A percentile compares a stretch with the other conserved stretches of the same genome.
These are phyloP conservation scores for Fusarium decemcellulare DNA, from an alignment of 2,329 filamentous ascomycete species.

Conservation along the genomic window DNA sequence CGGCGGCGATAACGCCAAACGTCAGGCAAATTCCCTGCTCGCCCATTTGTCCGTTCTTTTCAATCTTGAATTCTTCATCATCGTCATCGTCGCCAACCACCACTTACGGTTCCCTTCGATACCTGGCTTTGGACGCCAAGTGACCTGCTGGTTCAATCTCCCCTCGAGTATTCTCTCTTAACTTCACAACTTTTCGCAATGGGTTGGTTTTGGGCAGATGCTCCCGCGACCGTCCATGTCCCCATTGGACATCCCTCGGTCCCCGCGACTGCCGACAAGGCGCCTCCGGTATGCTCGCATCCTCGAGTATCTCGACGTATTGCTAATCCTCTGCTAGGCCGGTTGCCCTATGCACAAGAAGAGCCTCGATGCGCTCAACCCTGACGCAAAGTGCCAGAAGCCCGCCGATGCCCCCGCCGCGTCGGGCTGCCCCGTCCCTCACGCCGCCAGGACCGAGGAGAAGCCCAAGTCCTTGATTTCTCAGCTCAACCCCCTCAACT, in stretches of 20 bases:
- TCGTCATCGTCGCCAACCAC: constrained; percentile 31
- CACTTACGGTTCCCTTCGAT: constrained; percentile 6
- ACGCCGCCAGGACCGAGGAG: constrained; percentile 51
- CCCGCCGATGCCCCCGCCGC: constrained; percentile 37
- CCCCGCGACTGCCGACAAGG: constrained; percentile 43
- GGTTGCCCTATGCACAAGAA: constrained; percentile 72
- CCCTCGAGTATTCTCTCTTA: constrained; percentile 1
- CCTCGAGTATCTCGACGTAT: neutral
- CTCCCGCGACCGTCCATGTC: constrained; percentile 53
- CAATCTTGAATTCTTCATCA: constrained; percentile 31
- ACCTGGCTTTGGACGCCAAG: neutral
- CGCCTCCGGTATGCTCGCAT: constrained; percentile 51
- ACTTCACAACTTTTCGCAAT: constrained; percentile 52
- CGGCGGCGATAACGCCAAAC: constrained; percentile 24
- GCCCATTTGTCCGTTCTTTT: constrained; percentile 30
- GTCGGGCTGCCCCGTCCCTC: constrained; percentile 60
- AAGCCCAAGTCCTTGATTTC: constrained; percentile 65
- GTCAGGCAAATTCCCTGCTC: constrained; percentile 34
- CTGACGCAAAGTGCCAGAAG: constrained; percentile 45
- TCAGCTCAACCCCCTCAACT: constrained; percentile 82
- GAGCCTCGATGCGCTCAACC: constrained; percentile 63
- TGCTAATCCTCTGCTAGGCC: constrained; percentile 55
- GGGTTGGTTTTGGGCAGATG: constrained; percentile 77
- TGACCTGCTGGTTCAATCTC: constrained; percentile 1
- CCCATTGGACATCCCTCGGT: constrained; percentile 52